These are phyloP conservation scores for Neurospora sp. DNA, from an alignment of 495 filamentous ascomycete species.

Conservation along the genomic window DNA sequence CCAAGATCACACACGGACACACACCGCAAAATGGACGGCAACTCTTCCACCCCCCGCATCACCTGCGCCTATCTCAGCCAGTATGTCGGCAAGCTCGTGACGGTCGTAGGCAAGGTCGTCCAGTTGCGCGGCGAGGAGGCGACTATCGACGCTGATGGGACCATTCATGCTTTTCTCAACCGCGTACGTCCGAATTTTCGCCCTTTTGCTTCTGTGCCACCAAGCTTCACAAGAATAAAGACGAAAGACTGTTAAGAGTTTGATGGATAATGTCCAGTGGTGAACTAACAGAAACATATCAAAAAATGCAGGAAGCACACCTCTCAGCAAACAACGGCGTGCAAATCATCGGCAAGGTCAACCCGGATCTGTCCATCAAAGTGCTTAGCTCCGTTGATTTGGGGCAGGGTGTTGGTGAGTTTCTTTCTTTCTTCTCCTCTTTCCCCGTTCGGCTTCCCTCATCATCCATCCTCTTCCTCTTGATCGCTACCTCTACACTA, in stretches of 20 bases:
- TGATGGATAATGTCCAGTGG: background rate
- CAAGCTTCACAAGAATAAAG: background rate
- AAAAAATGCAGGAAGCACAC: conserved; percentile 53
- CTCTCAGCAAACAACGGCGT: conserved; percentile 67
- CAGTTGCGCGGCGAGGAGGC: conserved; percentile 75
- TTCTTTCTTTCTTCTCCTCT: background rate
- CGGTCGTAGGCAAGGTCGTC: conserved; percentile 75
- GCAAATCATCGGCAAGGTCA: conserved; percentile 89
- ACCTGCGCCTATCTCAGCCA: conserved; percentile 55
- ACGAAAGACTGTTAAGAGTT: background rate
- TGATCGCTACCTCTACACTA: conserved; percentile 7
- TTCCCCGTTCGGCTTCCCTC: background rate
- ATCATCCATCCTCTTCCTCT: background rate
- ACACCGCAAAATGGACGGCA: conserved; percentile 31
- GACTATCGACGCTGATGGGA: conserved; percentile 63
- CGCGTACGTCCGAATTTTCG: conserved; percentile 37
- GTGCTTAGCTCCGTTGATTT: conserved; percentile 71
- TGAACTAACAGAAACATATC: background rate
- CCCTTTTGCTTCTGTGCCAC: background rate
- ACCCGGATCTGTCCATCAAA: conserved; percentile 64
- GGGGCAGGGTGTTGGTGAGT: conserved; percentile 58
- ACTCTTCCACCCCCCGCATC: conserved; percentile 55
- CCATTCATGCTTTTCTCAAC: conserved; percentile 62
- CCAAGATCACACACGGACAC: background rate
- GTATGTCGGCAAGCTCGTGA: conserved; percentile 64